A percentile compares a stretch with the other conserved stretches of the same genome.
Evolutionary conservation across 2,329 filamentous ascomycete species (phyloP).

Genomic region (Fusarium tanahbumbuense): DNA sequence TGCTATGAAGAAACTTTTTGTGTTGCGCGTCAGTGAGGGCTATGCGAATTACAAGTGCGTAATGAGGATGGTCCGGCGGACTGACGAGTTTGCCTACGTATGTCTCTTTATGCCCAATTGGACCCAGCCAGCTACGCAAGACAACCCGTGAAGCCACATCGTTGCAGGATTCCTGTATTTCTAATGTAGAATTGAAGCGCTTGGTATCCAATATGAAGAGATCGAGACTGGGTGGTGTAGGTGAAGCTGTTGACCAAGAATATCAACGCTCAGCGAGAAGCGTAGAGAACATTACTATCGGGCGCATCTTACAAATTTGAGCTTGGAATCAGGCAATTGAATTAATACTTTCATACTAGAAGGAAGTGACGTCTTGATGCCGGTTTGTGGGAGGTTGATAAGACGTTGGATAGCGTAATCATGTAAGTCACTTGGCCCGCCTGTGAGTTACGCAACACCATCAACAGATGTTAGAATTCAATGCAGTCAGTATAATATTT

Average conservation of each 20-base stretch:
- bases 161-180: fast-evolving
- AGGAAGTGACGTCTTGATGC: neutral
- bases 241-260: neutral
- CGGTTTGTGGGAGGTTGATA: neutral
- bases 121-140: fast-evolving
- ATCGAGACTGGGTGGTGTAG: neutral
- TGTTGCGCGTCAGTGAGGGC: neutral
- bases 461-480: too few species aligned
- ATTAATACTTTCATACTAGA: neutral
- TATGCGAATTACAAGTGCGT: neutral
- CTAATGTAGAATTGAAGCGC: neutral
- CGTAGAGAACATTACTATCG: neutral
- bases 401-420: neutral
- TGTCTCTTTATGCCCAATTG: neutral
- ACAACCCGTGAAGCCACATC: fast-evolving
- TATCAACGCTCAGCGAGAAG: too few species aligned
- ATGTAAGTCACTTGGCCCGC: neutral
- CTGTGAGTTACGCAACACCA: too few species aligned
- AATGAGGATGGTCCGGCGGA: neutral
- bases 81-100: neutral
- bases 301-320: neutral
- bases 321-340: fast-evolving
- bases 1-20: neutral
- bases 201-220: too few species aligned
- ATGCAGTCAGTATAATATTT: too few species aligned